Base-by-base conservation (phyloP, 768 basidiomycete species). In the Phaffia australis region DNA sequence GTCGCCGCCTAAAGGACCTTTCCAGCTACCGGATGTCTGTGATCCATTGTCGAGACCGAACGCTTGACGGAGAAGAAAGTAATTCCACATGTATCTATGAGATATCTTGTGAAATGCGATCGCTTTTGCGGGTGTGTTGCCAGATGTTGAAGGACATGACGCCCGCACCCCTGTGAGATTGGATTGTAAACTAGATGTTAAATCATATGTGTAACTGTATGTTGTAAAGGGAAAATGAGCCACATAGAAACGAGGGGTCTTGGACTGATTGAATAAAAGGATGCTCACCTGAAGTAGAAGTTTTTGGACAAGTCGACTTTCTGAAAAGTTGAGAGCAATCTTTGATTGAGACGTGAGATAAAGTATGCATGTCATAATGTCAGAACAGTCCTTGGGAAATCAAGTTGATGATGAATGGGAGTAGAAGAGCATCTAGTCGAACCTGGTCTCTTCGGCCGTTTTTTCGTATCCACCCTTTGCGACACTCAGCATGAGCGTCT, bases 281-380 rank as follows among this genome's bases (percentile, higher is more conserved):
- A 11, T n/a, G 66, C 74, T 47, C 70, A 89, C 89, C 89, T 92
- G 77, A 97, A 97, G 78, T 97, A 99, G 75, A 98, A 98, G 78
- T 98, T 97, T 78, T 97, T 97, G n/a, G 87, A 86, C 82, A 98
- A 84, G 73, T 99, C 94, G 1, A 97, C 92, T 76, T 93, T 89
- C 74, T 91, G 92, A 80, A 98, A 99, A 11, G 88, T 83, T 25
- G 32, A 32, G 56, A n/a, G 25, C 56, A 27, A 18, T n/a, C 56
- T n/a, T 18, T 30, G 18, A 27, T 30, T 2, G 7, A 32, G 16
- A 56, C 14, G 56, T 15, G 18, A 18, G n/a, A 32, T 57, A 56
- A 56, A 29, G 54, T 29, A 29, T 56, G 9, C 14, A 23, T 14
- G 8, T 11, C 14, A 11, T 23, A 6, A n/a, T 18, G 27, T 23